Percentiles rank a stretch among this genome's conserved stretches.
Conservation (phyloP, 2,329 filamentous ascomycete genomes). For the Emericellopsis atlantica region DNA sequence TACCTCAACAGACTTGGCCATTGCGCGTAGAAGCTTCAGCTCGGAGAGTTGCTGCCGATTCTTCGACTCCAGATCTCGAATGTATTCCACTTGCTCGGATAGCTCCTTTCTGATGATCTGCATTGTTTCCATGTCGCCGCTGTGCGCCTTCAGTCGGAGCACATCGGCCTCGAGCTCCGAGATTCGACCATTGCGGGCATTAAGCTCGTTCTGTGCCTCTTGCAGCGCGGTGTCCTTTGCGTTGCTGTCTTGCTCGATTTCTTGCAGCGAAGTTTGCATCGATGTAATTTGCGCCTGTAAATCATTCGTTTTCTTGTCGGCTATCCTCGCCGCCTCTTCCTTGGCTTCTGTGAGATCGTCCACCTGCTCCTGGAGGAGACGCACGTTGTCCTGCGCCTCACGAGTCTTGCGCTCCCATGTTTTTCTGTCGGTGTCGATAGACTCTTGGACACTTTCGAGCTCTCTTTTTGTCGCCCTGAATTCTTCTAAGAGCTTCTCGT, state of each 20-base stretch:
- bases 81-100: conserved; percentile 84
- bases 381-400: conserved; percentile 61
- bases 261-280: conserved; percentile 35
- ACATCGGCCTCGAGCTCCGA: conserved; percentile 74
- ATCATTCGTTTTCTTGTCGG: conserved; percentile 41
- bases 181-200: conserved; percentile 56
- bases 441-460: conserved; percentile 35
- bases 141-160: conserved; percentile 71
- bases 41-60: conserved; percentile 72
- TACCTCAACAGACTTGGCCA: conserved; percentile 79
- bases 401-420: conserved; percentile 58
- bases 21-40: conserved; percentile 67
- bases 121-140: conserved; percentile 76
- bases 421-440: conserved; percentile 41
- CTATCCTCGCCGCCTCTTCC: conserved; percentile 56
- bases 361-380: conserved; percentile 64
- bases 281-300: conserved; percentile 38
- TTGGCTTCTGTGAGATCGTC: conserved; percentile 55
- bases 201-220: conserved; percentile 51
- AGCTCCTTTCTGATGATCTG: conserved; percentile 78
- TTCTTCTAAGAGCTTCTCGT: conserved; percentile 38
- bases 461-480: conserved; percentile 37
- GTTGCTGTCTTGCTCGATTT: conserved; percentile 45
- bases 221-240: conserved; percentile 43
- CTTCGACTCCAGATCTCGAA: conserved; percentile 66